Evolutionary conservation across 306 rosid species (phyloP), one percentile per base, ranked within the genome.

Genomic region (Parietaria judaica): DNA sequence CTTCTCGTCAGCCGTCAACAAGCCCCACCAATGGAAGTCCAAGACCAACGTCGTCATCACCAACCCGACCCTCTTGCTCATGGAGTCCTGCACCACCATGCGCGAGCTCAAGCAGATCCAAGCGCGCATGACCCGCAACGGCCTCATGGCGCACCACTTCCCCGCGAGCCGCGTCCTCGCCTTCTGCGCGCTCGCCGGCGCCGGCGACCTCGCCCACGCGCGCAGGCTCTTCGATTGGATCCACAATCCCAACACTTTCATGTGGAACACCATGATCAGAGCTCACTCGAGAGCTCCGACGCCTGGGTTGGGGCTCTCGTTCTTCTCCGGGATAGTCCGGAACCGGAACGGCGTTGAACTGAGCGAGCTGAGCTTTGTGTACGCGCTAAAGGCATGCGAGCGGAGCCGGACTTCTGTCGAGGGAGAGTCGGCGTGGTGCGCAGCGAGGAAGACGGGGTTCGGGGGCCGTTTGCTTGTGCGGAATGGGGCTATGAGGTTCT

Each of bases 231-330:
- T 86, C 60, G 11, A 63, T 6, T 76, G 56, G 3, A 50, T 86
- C 13, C 70, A 73, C n/a, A 44, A 64, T 0, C 89, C 91, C 77
- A 89, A 89, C 36, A 81, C 89, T 39, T 89, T 65, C 48, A 80
- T 86, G 73, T 86, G 96, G 95, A 86, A 89, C 76, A 81, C 89
- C 14, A 86, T 89, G 91, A 81, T 86, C 13, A 75, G 89, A 67
- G 96, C 84, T 39, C 79, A 78, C 13, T 54, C 47, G 11, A 76
- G 54, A 55, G 85, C 82, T 6, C 53, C 63, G 36, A 7, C 35
- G 34, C 87, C 88, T 41, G 2, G 54, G 17, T 6, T 36, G n/a
- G 87, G 89, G 1, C 72, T 86, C 60, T 74, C 72, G 10, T 76
- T 76, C 47, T 86, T 81, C 36, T 35, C 56, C 3, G 65, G 12